Conservation (phyloP, 345 rosid genomes). For the Eucalyptus shirleyi region DNA sequence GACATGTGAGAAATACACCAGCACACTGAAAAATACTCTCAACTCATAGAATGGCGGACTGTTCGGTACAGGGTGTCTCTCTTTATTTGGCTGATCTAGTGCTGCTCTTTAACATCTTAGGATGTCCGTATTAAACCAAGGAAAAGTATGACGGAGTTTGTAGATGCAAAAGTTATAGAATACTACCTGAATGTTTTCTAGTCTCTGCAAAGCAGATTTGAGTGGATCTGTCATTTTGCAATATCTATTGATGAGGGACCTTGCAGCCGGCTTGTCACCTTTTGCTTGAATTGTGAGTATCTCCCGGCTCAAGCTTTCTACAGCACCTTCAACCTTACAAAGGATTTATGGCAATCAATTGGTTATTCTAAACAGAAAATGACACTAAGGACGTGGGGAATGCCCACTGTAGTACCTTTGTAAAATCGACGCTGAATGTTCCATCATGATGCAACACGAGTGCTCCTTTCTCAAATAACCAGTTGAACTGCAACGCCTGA, state of each 20-base stretch:
- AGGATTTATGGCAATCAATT: background rate
- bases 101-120: background rate
- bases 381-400: background rate
- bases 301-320: constrained; percentile 74
- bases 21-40: background rate
- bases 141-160: background rate
- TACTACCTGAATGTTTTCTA: constrained; percentile 54
- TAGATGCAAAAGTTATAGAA: background rate
- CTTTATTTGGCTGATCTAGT: background rate
- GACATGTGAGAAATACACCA: background rate
- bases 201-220: constrained; percentile 45
- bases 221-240: constrained; percentile 52
- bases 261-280: constrained; percentile 78
- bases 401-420: constrained; percentile 32
- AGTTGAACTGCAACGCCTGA: constrained; percentile 89
- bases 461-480: constrained; percentile 81
- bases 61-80: background rate
- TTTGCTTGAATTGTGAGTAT: constrained; percentile 76
- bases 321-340: constrained; percentile 60
- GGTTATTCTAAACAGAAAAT: constrained; percentile 8
- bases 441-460: constrained; percentile 47
- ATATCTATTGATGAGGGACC: constrained; percentile 46
- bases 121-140: background rate
- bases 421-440: constrained; percentile 68
- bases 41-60: background rate